These are phyloP conservation scores for Diplodia sapinea DNA, from an alignment of 2,329 filamentous ascomycete genomes.

Conservation along the genomic window DNA sequence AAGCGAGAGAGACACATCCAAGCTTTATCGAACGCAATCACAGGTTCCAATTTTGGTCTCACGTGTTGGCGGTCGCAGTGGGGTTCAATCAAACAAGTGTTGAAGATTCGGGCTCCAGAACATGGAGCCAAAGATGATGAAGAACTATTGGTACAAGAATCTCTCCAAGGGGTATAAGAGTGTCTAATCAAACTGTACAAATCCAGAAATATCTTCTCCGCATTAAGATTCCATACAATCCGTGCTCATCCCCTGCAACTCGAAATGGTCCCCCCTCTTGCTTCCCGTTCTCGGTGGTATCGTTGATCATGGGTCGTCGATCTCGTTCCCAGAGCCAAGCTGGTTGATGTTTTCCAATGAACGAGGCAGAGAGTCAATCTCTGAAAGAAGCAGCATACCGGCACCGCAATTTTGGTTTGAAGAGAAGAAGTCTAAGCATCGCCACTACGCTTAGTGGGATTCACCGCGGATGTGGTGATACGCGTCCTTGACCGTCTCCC, in stretches of 20 bases:
- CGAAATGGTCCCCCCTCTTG: background rate
- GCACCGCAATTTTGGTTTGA: constrained; percentile 27
- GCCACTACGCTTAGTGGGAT: background rate
- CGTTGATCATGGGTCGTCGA: constrained; percentile 29
- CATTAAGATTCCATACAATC: constrained; percentile 28
- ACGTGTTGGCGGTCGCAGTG: background rate
- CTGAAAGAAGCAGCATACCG: constrained; percentile 25
- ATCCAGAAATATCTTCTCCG: constrained; percentile 8
- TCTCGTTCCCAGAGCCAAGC: constrained; percentile 30
- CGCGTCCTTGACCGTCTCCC: constrained; percentile 43
- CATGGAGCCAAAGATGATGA: background rate
- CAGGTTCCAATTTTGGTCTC: background rate
- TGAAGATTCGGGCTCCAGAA: constrained; percentile 5
- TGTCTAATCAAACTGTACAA: constrained; percentile 13
- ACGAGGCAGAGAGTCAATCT: constrained; percentile 29
- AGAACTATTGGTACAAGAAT: constrained; percentile 28
- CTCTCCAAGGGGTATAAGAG: constrained; percentile 26
- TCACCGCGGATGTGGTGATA: constrained; percentile 31
- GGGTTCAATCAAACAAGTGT: constrained; percentile 12
- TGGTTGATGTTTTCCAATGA: constrained; percentile 16
- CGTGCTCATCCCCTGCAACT: constrained; percentile 7
- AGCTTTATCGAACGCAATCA: background rate
- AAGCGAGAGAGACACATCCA: constrained; percentile 3
- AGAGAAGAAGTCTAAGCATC: background rate
- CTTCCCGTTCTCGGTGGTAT: constrained; percentile 13